A percentile compares a stretch with the other conserved stretches of the same genome.
Conservation (phyloP, 495 filamentous ascomycete genomes). For the Penicillium paxilli region DNA sequence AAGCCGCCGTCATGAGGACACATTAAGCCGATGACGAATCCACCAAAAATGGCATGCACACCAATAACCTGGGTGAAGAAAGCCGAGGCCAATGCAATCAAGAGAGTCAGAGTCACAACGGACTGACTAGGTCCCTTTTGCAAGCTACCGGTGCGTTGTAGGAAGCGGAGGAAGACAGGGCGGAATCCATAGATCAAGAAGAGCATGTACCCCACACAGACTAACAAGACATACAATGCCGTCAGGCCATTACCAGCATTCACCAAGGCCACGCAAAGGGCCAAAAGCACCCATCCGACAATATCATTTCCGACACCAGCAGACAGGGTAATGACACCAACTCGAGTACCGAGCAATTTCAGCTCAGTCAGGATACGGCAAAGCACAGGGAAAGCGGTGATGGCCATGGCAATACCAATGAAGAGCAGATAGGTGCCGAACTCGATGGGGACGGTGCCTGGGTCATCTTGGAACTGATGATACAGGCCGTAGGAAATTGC, state of each 20-base stretch:
- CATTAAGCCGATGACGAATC: constrained; percentile 85
- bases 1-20: constrained; percentile 95
- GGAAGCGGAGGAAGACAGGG: constrained; percentile 73
- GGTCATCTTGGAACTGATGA: constrained; percentile 69
- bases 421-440: constrained; percentile 91
- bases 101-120: constrained; percentile 78
- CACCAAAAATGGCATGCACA: constrained; percentile 87
- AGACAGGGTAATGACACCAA: constrained; percentile 88
- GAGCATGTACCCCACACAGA: constrained; percentile 71
- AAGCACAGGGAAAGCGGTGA: constrained; percentile 94
- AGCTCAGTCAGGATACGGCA: constrained; percentile 94
- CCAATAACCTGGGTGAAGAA: constrained; percentile 97
- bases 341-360: constrained; percentile 79
- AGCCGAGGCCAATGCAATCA: constrained; percentile 77
- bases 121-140: constrained; percentile 90
- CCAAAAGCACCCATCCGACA: constrained; percentile 90
- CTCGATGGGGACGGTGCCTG: constrained; percentile 58
- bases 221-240: constrained; percentile 83
- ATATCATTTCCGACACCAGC: constrained; percentile 97
- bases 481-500: constrained; percentile 88
- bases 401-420: constrained; percentile 91
- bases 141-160: constrained; percentile 72
- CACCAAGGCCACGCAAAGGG: constrained; percentile 90
- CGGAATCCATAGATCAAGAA: constrained; percentile 76
- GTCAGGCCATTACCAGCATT: constrained; percentile 84